Percentiles rank a stretch among this genome's conserved stretches.
phyloP scores from a whole-genome alignment of 2,329 filamentous ascomycete species.

The Fusarium sp. region DNA sequence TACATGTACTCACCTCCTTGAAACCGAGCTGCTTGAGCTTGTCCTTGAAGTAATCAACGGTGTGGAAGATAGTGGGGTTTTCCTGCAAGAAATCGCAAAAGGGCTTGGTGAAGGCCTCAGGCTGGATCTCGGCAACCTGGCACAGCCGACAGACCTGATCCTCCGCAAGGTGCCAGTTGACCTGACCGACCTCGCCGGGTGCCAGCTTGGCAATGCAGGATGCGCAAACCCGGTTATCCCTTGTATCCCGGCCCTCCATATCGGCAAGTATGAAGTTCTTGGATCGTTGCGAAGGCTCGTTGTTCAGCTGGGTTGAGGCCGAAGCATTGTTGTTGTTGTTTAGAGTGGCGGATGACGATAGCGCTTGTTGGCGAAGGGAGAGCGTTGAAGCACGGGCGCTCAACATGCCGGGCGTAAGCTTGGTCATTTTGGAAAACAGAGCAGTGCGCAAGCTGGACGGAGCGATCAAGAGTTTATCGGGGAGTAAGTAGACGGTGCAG shows the following conservation, averaged over 20 bases:
- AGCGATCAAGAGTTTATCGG: background rate
- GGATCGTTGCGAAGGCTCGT: slow-evolving; percentile 31
- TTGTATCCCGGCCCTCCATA: slow-evolving; percentile 55
- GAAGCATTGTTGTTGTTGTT: slow-evolving; percentile 44
- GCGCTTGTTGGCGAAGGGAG: slow-evolving; percentile 61
- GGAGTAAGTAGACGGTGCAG: background rate
- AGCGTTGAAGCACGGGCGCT: slow-evolving; percentile 61
- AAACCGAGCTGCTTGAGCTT: slow-evolving; percentile 83
- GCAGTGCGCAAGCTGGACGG: slow-evolving; percentile 22
- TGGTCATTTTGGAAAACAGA: slow-evolving; percentile 57
- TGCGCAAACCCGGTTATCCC: slow-evolving; percentile 57
- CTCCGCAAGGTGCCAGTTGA: slow-evolving; percentile 51
- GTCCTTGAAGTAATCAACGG: slow-evolving; percentile 83
- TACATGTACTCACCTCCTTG: slow-evolving; percentile 68
- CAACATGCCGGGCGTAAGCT: slow-evolving; percentile 62
- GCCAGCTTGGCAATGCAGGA: slow-evolving; percentile 57
- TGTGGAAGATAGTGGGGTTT: slow-evolving; percentile 95
- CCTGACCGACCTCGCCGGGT: slow-evolving; percentile 48
- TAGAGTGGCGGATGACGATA: slow-evolving; percentile 45
- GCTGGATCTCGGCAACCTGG: slow-evolving; percentile 59
- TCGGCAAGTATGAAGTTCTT: slow-evolving; percentile 66
- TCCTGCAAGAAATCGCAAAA: slow-evolving; percentile 90
- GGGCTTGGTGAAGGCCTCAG: slow-evolving; percentile 82
- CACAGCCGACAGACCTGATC: slow-evolving; percentile 55
- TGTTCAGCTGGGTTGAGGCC: slow-evolving; percentile 43